Conservation (phyloP, 192 early-diverging fungal genomes). For the Powellomyces hirtus region DNA sequence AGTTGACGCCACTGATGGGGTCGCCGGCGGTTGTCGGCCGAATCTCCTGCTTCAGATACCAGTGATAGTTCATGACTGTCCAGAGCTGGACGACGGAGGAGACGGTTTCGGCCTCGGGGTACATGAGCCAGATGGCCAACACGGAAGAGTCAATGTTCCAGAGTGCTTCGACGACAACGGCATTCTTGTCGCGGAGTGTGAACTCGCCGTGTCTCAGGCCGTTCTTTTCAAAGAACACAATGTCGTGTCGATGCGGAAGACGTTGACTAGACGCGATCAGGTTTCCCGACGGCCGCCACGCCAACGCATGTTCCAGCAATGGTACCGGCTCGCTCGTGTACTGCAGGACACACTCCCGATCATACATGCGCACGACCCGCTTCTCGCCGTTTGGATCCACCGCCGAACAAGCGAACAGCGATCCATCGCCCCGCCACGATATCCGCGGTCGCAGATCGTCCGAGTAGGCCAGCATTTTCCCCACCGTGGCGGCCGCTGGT, state of each 20-base stretch:
- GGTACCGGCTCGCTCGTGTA: constrained; percentile 76
- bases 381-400: constrained; percentile 52
- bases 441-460: constrained; percentile 75
- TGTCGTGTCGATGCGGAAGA: constrained; percentile 74
- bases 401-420: constrained; percentile 74
- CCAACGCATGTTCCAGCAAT: constrained; percentile 70
- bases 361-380: constrained; percentile 74
- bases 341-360: constrained; percentile 83
- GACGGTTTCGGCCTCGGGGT: constrained; percentile 8
- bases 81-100: constrained; percentile 76
- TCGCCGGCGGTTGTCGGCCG: constrained; percentile 34
- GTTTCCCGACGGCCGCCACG: constrained; percentile 84
- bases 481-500: constrained; percentile 24
- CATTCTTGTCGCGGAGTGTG: constrained; percentile 57
- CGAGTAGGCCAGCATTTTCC: constrained; percentile 42
- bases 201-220: constrained; percentile 94
- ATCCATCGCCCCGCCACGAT: constrained; percentile 90
- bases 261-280: constrained; percentile 78
- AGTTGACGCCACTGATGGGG: constrained; percentile 54
- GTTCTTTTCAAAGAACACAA: constrained; percentile 94
- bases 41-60: constrained; percentile 92
- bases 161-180: constrained; percentile 55
- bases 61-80: constrained; percentile 93
- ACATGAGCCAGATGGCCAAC: constrained; percentile 68
- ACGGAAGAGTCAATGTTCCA: constrained; percentile 93